Percentiles rank a stretch among this genome's conserved stretches.
phyloP scores from a whole-genome alignment of 371 early-diverging fungal genomes.

The Mortierella sp. region DNA sequence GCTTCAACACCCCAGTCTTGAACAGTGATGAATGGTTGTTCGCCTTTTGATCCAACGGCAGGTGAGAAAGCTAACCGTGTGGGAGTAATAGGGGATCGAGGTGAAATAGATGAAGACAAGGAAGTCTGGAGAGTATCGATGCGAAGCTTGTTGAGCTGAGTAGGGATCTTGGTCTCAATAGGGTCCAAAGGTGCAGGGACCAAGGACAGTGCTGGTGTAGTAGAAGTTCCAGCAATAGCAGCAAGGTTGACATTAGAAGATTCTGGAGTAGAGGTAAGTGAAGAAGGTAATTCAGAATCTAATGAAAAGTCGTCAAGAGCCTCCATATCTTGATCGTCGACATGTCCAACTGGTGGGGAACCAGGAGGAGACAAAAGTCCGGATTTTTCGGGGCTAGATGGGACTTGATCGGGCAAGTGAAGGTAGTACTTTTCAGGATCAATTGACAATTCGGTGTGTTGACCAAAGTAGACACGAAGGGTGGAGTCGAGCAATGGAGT shows the following conservation, averaged over 20 bases:
- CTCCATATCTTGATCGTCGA: constrained; percentile 73
- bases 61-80: constrained; percentile 57
- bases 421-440: constrained; percentile 64
- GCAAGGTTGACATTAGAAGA: background rate
- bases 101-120: constrained; percentile 19
- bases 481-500: constrained; percentile 31
- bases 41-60: constrained; percentile 50
- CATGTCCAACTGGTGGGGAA: constrained; percentile 84
- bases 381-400: constrained; percentile 59
- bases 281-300: background rate
- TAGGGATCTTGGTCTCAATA: constrained; percentile 10
- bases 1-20: constrained; percentile 67
- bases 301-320: constrained; percentile 49
- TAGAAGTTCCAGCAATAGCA: background rate
- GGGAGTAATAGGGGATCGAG: constrained; percentile 29
- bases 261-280: constrained; percentile 2
- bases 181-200: constrained; percentile 11
- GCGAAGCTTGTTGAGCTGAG: constrained; percentile 33
- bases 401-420: constrained; percentile 73
- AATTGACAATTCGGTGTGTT: constrained; percentile 66
- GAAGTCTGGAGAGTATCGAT: constrained; percentile 32
- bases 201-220: background rate
- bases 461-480: constrained; percentile 73
- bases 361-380: constrained; percentile 84
- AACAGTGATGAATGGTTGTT: constrained; percentile 70